Base-by-base conservation (phyloP, 108 stramenopile genomes). In the Fragilariopsis cylindrus region DNA sequence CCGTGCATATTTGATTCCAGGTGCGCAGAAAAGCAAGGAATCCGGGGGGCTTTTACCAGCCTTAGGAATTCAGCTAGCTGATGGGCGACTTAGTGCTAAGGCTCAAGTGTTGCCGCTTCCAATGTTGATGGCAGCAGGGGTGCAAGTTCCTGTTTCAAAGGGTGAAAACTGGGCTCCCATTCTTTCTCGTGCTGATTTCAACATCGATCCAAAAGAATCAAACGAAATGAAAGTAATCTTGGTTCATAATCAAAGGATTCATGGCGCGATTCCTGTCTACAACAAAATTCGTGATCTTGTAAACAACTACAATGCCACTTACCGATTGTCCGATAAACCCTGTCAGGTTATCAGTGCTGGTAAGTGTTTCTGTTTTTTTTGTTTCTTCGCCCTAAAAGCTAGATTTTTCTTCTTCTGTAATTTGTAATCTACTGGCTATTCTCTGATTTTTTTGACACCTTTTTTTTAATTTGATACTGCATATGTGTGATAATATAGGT, bases 141-240 rank as follows among this genome's bases (percentile, higher is more conserved):
- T 89, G 11, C 57, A 45, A 42, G 75, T 89, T 69, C 85, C 88
- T 9, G 60, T 72, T 40, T 8, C 13, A 7, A 77, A 79, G 12
- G 82, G 78, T 11, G 80, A 73, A 19, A 86, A 79, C 60, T 89
- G 85, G 85, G 88, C 85, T 56, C 83, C 84, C 2, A 19, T 78
- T 60, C 58, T 86, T 50, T 65, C 46, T 69, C 73, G 71, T 45
- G 85, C 85, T 13, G 70, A 83, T 45, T 89, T 80, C 79, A 76
- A 81, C 40, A 79, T 86, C 7, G 56, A 89, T 30, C 76, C 84
- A 1, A 75, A 71, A 4, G 7, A 71, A 4, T 78, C 82, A 18
- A 80, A 75, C 4, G 49, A 40, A 1, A 18, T 89, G 57, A 84
- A 89, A 67, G 85, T 83, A 6, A 62, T 89, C 42, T 42, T 89